These are phyloP conservation scores for Malbranchea zuffiana DNA, from an alignment of 2,329 filamentous ascomycete species.

Conservation along the genomic window DNA sequence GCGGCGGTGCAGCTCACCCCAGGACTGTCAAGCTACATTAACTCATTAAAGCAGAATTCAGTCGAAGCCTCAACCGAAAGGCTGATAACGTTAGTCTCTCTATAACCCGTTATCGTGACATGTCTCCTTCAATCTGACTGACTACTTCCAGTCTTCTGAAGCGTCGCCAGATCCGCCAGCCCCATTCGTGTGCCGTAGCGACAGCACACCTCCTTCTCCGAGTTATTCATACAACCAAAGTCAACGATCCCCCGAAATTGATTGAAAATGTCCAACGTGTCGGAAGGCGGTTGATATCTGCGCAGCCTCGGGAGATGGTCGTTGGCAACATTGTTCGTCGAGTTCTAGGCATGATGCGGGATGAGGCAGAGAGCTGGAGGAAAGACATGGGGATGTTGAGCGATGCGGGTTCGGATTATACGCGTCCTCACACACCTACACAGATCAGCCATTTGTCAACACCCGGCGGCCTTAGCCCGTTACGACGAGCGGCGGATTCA, in stretches of 20 bases:
- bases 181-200: constrained; percentile 78
- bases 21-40: constrained; percentile 11
- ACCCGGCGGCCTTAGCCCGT: no score
- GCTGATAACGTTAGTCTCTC: constrained; percentile 11
- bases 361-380: constrained; percentile 74
- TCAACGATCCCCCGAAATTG: constrained; percentile 64
- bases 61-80: constrained; percentile 13
- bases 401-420: constrained; percentile 48
- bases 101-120: not conserved
- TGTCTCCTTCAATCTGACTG: constrained; percentile 5
- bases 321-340: constrained; percentile 91
- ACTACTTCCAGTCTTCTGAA: constrained; percentile 61
- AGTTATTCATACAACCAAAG: constrained; percentile 72
- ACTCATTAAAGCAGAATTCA: constrained; percentile 10
- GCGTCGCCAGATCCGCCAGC: constrained; percentile 76
- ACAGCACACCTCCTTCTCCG: constrained; percentile 81
- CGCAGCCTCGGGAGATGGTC: constrained; percentile 80
- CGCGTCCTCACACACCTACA: constrained; percentile 35
- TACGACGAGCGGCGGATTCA: not conserved
- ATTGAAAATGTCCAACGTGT: constrained; percentile 69
- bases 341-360: constrained; percentile 79
- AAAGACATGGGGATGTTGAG: constrained; percentile 46
- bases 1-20: constrained; percentile 7
- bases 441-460: constrained; percentile 6
- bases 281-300: constrained; percentile 65